phyloP scores from a whole-genome alignment of 768 basidiomycete species.

The Hericium rajendrae region DNA sequence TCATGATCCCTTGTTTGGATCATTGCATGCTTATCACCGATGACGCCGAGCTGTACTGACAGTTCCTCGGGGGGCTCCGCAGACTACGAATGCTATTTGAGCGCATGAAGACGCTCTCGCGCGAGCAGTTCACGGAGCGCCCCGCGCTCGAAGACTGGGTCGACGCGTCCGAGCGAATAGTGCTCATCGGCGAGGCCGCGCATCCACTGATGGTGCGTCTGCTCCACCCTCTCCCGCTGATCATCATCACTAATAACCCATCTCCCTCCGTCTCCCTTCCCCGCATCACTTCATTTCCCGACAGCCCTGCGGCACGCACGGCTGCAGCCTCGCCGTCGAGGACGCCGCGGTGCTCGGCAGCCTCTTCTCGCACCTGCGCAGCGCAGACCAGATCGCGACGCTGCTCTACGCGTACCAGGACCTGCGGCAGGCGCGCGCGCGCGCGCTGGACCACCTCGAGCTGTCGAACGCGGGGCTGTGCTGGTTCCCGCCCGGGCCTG shows the following conservation, averaged over 20 bases:
- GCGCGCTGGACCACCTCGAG: slow-evolving; percentile 6
- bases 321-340: slow-evolving; percentile 8
- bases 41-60: background rate
- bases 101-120: slow-evolving; percentile 3
- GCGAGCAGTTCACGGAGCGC: slow-evolving; percentile 4
- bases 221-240: background rate
- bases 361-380: slow-evolving; percentile 26
- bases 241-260: background rate
- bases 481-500: slow-evolving; percentile 11
- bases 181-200: slow-evolving; percentile 11
- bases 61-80: background rate
- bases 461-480: background rate
- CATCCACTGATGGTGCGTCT: slow-evolving; percentile 9
- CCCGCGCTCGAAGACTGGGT: slow-evolving; percentile 12
- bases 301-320: slow-evolving; percentile 9
- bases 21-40: background rate
- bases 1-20: background rate
- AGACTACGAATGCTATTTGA: slow-evolving; percentile 6
- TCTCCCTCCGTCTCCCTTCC: background rate
- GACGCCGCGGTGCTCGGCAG: slow-evolving; percentile 26
- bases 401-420: slow-evolving; percentile 27
- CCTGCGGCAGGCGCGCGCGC: slow-evolving; percentile 14
- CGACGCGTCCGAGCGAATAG: slow-evolving; percentile 8
- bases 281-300: background rate
- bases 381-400: slow-evolving; percentile 20